phyloP scores from a whole-genome alignment of 805 yeast genomes.

The Starmerella vaccinii region DNA sequence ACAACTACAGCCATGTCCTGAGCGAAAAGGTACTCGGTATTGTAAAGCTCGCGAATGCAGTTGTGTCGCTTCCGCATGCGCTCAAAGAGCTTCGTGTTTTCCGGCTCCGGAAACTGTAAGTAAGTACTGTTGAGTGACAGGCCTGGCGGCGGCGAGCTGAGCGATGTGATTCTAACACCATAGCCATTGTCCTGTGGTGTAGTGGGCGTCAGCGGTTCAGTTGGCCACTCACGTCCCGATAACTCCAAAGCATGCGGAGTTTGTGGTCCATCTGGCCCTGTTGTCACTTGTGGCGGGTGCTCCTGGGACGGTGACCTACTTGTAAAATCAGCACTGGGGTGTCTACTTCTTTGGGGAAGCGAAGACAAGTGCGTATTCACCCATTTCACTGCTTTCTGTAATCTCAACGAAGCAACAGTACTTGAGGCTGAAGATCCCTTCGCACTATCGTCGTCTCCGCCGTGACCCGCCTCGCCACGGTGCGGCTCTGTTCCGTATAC shows the following conservation, averaged over 20 bases:
- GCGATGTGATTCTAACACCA: background rate
- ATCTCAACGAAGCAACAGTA: background rate
- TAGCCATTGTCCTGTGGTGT: background rate
- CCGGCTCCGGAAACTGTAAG: background rate
- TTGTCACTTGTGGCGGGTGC: background rate
- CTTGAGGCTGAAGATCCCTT: background rate
- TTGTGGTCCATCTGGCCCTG: background rate
- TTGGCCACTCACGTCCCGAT: background rate
- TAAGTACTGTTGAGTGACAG: background rate
- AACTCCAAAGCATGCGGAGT: background rate
- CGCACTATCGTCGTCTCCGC: background rate
- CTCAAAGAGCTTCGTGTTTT: background rate
- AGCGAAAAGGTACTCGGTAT: constrained; percentile 33
- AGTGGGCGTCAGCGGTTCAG: background rate
- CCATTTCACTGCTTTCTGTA: constrained; percentile 2
- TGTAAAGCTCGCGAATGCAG: constrained; percentile 32
- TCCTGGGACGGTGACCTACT: background rate
- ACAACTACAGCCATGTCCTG: constrained; percentile 32
- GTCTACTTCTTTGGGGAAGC: background rate
- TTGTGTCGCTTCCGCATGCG: constrained; percentile 23
- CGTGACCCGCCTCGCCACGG: background rate
- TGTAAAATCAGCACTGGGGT: background rate
- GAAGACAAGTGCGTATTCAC: background rate
- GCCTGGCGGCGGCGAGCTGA: background rate
- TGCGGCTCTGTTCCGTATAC: background rate